Percentiles rank a stretch among this genome's conserved stretches.
Evolutionary conservation across 306 rosid genomes (phyloP).

Genomic region (Glycine latifolia): DNA sequence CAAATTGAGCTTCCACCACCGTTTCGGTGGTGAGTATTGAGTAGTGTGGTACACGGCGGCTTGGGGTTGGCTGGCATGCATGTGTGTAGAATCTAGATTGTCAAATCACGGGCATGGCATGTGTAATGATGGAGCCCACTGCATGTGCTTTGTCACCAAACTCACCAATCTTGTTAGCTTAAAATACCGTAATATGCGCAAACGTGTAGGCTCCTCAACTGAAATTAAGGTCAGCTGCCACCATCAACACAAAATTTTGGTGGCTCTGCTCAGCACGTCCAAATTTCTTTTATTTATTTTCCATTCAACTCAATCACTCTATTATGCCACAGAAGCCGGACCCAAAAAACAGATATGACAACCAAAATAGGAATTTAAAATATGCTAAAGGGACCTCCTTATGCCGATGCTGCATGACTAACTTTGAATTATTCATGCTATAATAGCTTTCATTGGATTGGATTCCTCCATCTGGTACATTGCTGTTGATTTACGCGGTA

Average conservation of each 20-base stretch:
- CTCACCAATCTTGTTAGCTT: too few species aligned
- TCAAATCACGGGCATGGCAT: constrained; percentile 40
- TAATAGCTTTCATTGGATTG: neutral
- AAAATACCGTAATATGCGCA: constrained; percentile 45
- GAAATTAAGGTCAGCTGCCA: too few species aligned
- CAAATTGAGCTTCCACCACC: too few species aligned
- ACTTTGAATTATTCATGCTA: constrained; percentile 2
- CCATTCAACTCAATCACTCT: constrained; percentile 1
- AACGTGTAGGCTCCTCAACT: constrained; percentile 39
- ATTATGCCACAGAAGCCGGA: neutral
- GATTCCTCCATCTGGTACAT: constrained; percentile 9
- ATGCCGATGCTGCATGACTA: neutral
- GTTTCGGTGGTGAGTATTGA: too few species aligned
- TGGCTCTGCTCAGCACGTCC: neutral
- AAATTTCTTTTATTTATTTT: neutral
- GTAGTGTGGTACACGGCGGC: too few species aligned
- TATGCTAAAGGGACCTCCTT: neutral
- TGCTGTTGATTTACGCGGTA: constrained; percentile 39
- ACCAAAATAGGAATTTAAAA: neutral
- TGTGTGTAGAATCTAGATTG: neutral
- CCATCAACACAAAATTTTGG: neutral
- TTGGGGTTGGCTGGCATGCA: neutral
- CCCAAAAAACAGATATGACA: neutral
- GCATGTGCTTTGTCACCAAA: constrained; percentile 52
- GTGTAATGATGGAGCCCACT: constrained; percentile 38